Evolutionary conservation across 331 rosid species (phyloP).

Genomic region (Malus hybrid): DNA sequence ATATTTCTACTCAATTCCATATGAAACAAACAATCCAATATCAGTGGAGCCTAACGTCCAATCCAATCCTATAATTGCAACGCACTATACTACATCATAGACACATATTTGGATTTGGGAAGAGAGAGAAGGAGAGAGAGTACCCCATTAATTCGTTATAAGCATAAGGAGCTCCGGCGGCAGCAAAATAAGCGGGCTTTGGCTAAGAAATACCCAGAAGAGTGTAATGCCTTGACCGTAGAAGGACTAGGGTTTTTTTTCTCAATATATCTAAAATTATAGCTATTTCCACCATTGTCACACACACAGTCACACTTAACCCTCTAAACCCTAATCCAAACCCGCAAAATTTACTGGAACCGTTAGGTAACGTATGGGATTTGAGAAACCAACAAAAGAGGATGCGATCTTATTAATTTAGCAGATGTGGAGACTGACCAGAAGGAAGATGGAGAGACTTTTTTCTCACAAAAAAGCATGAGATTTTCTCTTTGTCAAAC

Average conservation of each 20-base stretch:
- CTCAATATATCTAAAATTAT: slow-evolving; percentile 63
- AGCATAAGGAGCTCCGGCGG: slow-evolving; percentile 55
- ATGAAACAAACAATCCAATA: no score
- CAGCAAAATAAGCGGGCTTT: slow-evolving; percentile 44
- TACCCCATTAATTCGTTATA: slow-evolving; percentile 67
- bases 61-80: no score
- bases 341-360: background rate
- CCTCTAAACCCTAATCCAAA: slow-evolving; percentile 10
- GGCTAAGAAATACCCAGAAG: slow-evolving; percentile 59
- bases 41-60: no score
- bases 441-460: background rate
- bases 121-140: background rate
- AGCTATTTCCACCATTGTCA: slow-evolving; percentile 75
- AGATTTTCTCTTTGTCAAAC: no score
- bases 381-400: background rate
- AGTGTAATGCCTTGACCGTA: slow-evolving; percentile 36
- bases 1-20: background rate
- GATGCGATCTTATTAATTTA: background rate
- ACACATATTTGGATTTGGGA: no score
- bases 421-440: background rate
- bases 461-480: no score
- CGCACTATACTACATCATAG: no score
- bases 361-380: background rate
- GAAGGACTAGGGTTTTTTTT: slow-evolving; percentile 34
- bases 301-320: background rate